Base-by-base conservation (phyloP, 2,329 filamentous ascomycete genomes). In the Penicillium crustosum region DNA sequence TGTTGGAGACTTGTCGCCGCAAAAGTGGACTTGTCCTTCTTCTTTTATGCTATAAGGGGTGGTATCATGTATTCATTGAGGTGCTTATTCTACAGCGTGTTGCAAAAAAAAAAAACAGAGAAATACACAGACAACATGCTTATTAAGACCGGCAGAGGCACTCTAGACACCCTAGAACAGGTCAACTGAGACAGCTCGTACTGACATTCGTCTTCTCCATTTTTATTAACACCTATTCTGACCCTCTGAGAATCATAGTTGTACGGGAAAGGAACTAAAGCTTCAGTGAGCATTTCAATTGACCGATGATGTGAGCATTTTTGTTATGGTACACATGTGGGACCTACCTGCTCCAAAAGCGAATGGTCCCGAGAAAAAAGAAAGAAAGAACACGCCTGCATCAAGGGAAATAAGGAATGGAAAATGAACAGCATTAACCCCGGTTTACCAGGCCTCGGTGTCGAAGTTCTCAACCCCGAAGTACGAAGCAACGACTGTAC, bases 381-480 rank as follows among this genome's bases (percentile, higher is more conserved):
- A 29, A 56, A 44, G 8, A 13, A 41, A 57, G 42, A 53, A 45
- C 55, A 57, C 55, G 55, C 55, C 55, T 57, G 55, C 55, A 57
- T 57, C 49, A 53, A 57, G 47, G 43, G 49, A 57, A 53, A 53
- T 41, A 53, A 48, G 25, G 7, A 49, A 38, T 27, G 41, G 47
- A 53, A 56, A 54, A 53, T 38, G 35, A 25, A 43, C 17, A 36
- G 13, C 27, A 19, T 19, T 38, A 27, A 38, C 45, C 7, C 49
- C 1, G 44, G 13, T 54, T 61, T 57, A 67, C 65, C 65, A 67
- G 23, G 65, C 65, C 45, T 67, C 65, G 21, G 65, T 63, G 70
- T 97, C 93, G 68, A 97, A 97, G 73, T 96, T 96, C 77, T 97
- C 93, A 87, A 93, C 95, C 23, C 92, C 90, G 75, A 97, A 99